Evolutionary conservation across 2,329 filamentous ascomycete species (phyloP), one percentile per base, ranked within the genome.

Genomic region (Chaetomium olivaceum): DNA sequence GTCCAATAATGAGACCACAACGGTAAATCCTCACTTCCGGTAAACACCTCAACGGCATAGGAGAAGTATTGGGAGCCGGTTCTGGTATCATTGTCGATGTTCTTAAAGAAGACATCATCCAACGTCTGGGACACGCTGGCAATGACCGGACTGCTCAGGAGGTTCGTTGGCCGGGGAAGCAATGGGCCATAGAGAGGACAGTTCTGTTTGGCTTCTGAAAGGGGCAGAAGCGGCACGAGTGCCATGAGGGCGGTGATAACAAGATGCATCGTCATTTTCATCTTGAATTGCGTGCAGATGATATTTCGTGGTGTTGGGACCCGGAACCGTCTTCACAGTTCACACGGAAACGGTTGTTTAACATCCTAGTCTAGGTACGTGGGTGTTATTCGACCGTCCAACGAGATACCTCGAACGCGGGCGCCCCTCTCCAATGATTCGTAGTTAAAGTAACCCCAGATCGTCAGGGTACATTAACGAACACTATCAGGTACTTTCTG

Each of bases 41-140:
- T 69, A 55, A 76, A 77, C 4, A 77, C 74, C 58, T 77, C 72
- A 54, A 76, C 73, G 0, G 74, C 72, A 56, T 77, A 77, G 0
- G 76, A 77, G 65, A 74, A 73, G 27, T 57, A 50, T n/a, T 72
- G 68, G 0, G 75, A 73, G 4, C 72, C 72, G 0, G 71, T 73
- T 36, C 65, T 67, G 33, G 71, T 75, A n/a, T 70, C 69, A 46
- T 73, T 71, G 59, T 77, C 75, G 63, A 77, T 74, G 61, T 73
- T 69, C 19, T 73, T 54, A 1, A 48, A 39, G 36, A 76, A 72
- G 7, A 73, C 63, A 2, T 67, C 63, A 46, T 75, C 70, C 5
- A 77, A 57, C 0, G 69, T 51, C 1, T 55, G 31, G 3, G 66
- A 71, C 0, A 73, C 74, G 3, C 56, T 65, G n/a, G 66, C 36